Conservation (phyloP, 768 basidiomycete genomes). For the Ephemerocybe angulata region DNA sequence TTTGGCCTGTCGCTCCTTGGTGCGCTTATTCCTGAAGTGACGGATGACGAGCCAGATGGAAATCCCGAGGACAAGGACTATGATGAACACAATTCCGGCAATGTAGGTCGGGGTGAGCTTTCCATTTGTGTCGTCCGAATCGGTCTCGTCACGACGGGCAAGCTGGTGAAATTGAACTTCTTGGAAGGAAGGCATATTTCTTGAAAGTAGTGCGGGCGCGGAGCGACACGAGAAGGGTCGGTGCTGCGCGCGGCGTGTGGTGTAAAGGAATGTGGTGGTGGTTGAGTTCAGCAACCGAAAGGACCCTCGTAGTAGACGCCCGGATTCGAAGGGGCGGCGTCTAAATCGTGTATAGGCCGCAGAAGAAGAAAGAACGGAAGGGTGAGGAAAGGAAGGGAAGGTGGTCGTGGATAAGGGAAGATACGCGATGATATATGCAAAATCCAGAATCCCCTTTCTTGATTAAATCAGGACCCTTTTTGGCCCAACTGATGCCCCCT, state of each 20-base stretch:
- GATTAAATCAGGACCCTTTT: too few species aligned
- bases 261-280: constrained; percentile 1
- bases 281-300: too few species aligned
- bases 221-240: constrained; percentile 1
- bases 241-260: background rate
- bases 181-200: constrained; percentile 8
- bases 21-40: constrained; percentile 38
- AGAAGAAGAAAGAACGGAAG: too few species aligned
- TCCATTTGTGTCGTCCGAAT: background rate
- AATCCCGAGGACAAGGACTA: constrained; percentile 35
- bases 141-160: background rate
- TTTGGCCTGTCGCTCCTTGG: constrained; percentile 31
- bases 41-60: constrained; percentile 41
- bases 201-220: background rate
- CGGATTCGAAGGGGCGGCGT: too few species aligned
- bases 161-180: background rate
- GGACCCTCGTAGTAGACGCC: too few species aligned
- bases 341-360: too few species aligned
- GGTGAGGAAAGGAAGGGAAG: too few species aligned
- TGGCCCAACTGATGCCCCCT: too few species aligned
- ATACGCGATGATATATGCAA: too few species aligned
- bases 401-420: too few species aligned
- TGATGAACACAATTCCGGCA: constrained; percentile 49
- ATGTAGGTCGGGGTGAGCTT: constrained; percentile 36
- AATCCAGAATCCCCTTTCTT: too few species aligned